Base-by-base conservation (phyloP, 495 filamentous ascomycete species). In the Aspergillus campestris region DNA sequence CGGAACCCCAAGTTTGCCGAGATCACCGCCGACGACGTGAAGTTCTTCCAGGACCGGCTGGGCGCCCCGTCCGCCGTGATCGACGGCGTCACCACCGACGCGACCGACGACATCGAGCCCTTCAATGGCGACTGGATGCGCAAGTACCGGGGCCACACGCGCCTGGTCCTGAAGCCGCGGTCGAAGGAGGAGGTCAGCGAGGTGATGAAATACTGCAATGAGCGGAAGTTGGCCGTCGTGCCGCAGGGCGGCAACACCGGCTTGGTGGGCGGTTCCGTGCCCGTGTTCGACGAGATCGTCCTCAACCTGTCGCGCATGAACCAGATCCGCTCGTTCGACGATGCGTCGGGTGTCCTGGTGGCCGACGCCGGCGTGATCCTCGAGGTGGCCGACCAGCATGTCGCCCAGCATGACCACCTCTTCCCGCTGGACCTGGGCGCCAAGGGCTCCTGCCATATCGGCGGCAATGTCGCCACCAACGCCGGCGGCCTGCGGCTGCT, bases 51-150 rank as follows among this genome's bases (percentile, higher is more conserved):
- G 52, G 65, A 74, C 6, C 67, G 96, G 5, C 73, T 96, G 32
- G 86, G 87, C 40, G 73, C 72, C 14, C 77, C 80, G 34, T 84
- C 83, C 7, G 87, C 89, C n/a, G 72, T 95, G 35, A 78, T 95
- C 42, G 85, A 96, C 53, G 87, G 87, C 37, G 74, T 92, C 33
- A 84, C 83, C 5, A 65, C 74, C 53, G 80, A 86, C 58, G 79
- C 80, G 13, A 64, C 73, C 0, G 82, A 84, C 49, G 92, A 98
- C 57, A 72, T 97, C 45, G 88, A 91, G 57, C 79, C 89, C 11
- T 97, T 87, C 77, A 98, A 98, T 69, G 80, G 78, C 53, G 92
- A 98, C 70, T 98, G 92, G 92, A 97, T 97, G 94, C 81, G 86
- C 62, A 98, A 98, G 65, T 98, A 96, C 71, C 82, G 88, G 32